Conservation (phyloP, 1,284 basidiomycete genomes). For the Abortiporus biennis region DNA sequence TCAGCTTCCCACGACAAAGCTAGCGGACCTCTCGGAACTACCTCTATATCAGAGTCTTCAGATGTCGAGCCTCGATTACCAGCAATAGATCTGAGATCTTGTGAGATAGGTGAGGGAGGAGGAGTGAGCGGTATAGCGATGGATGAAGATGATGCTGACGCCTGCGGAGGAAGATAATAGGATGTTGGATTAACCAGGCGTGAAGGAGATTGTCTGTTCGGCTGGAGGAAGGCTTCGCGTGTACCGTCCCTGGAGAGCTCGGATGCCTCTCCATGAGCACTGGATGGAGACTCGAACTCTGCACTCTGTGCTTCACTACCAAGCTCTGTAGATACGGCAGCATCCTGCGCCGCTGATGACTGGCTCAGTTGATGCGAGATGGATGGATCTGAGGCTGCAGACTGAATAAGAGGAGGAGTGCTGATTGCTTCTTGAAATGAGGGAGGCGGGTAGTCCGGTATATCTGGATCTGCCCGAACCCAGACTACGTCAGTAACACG, state of each 20-base stretch:
- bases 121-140: constrained; percentile 6
- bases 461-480: constrained; percentile 18
- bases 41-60: constrained; percentile 17
- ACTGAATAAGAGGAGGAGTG: constrained; percentile 11
- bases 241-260: background rate
- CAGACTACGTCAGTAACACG: background rate
- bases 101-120: constrained; percentile 10
- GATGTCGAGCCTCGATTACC: background rate
- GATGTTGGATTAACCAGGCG: background rate
- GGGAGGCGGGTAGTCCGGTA: constrained; percentile 54
- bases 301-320: background rate
- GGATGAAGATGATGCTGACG: background rate
- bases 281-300: background rate
- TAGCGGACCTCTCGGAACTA: constrained; percentile 18
- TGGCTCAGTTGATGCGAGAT: too few species aligned
- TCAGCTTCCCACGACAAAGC: constrained; percentile 26
- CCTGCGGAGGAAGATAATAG: background rate
- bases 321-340: background rate
- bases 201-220: background rate
- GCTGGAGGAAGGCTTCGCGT: background rate
- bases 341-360: too few species aligned
- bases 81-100: constrained; percentile 6
- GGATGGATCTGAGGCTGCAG: background rate
- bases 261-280: too few species aligned
- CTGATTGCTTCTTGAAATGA: constrained; percentile 50